These are phyloP conservation scores for Cladobotryum protrusum DNA, from an alignment of 2,329 filamentous ascomycete species.

Conservation along the genomic window DNA sequence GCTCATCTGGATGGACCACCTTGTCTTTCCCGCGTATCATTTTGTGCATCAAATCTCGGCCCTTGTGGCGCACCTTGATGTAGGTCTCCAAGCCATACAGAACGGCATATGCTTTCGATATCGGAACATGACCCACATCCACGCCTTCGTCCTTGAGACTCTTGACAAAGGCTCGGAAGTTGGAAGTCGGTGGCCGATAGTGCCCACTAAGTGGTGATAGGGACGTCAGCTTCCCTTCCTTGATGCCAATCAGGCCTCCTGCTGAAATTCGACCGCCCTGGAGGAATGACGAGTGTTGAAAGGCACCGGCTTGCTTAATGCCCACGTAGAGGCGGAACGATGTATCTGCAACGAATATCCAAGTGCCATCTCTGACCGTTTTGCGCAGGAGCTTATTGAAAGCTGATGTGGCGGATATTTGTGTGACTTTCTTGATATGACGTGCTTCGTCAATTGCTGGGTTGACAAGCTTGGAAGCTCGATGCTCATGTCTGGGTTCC, in stretches of 20 bases:
- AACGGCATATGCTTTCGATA: constrained; percentile 76
- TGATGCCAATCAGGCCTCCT: constrained; percentile 80
- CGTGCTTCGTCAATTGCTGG: constrained; percentile 56
- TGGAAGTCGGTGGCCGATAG: constrained; percentile 76
- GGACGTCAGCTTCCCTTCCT: constrained; percentile 68
- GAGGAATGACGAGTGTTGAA: constrained; percentile 87
- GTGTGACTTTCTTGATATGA: constrained; percentile 47
- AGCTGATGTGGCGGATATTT: constrained; percentile 65
- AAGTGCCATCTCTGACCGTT: constrained; percentile 78
- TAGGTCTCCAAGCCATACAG: constrained; percentile 80
- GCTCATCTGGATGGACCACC: constrained; percentile 55
- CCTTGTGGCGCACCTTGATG: constrained; percentile 58
- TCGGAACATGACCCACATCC: constrained; percentile 72
- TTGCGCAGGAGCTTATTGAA: constrained; percentile 74
- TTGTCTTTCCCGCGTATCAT: constrained; percentile 51
- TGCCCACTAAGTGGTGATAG: constrained; percentile 71
- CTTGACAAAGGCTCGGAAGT: constrained; percentile 76
- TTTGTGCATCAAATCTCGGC: constrained; percentile 48
- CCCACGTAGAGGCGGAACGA: constrained; percentile 81
- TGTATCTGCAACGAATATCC: constrained; percentile 90
- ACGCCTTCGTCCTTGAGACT: constrained; percentile 65
- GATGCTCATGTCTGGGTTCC: constrained; percentile 48
- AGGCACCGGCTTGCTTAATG: constrained; percentile 81
- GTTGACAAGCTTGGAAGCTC: constrained; percentile 59
- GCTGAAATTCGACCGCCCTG: constrained; percentile 75